Conservation (phyloP, 1,284 basidiomycete genomes). For the Ceratobasidium sp. region DNA sequence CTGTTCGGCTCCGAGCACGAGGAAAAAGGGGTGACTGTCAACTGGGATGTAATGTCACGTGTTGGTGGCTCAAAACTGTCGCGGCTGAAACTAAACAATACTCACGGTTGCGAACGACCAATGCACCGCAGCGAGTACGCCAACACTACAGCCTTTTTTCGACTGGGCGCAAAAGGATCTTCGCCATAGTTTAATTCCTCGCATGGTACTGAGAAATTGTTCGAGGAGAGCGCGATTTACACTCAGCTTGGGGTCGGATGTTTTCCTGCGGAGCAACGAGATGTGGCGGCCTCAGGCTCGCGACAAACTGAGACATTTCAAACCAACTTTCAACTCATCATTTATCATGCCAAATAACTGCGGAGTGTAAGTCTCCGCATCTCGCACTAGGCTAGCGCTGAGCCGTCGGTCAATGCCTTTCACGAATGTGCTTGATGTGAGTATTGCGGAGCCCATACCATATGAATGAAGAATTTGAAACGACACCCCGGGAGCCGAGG, state of each 20-base stretch:
- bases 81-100: slow-evolving; percentile 1
- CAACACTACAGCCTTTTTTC: no score
- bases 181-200: not conserved
- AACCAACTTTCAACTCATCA: not conserved
- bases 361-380: no score
- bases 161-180: not conserved
- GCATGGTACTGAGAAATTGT: not conserved
- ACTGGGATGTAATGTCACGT: slow-evolving; percentile 23
- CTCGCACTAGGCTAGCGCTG: no score
- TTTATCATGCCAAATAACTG: slow-evolving; percentile 18
- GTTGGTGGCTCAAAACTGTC: slow-evolving; percentile 23
- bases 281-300: slow-evolving; percentile 1
- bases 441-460: no score
- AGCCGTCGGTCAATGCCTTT: no score
- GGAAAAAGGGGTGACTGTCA: slow-evolving; percentile 38
- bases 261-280: not conserved
- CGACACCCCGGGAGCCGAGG: slow-evolving; percentile 4
- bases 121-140: no score
- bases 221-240: not conserved
- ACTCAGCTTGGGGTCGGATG: not conserved
- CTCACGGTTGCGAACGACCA: no score
- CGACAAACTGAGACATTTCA: not conserved
- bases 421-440: no score
- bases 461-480: slow-evolving; percentile 19
- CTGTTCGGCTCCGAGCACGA: slow-evolving; percentile 43